A percentile compares a stretch with the other conserved stretches of the same genome.
Evolutionary conservation across 2,329 filamentous ascomycete genomes (phyloP).

Genomic region (Diaporthe citri): DNA sequence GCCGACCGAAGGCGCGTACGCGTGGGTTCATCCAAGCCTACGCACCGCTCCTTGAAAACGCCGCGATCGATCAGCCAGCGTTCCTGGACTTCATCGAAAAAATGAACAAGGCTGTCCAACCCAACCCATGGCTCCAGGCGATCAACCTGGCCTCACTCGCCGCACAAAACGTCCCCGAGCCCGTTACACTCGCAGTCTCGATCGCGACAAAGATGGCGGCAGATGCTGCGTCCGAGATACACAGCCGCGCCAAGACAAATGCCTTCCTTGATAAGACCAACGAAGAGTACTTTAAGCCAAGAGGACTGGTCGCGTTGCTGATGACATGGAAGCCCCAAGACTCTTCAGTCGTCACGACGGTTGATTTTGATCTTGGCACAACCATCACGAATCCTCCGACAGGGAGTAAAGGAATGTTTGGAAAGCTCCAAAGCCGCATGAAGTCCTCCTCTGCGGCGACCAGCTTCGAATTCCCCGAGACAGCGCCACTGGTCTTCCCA

Average conservation of each 20-base stretch:
- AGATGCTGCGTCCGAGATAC: constrained; percentile 55
- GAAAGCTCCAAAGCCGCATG: constrained; percentile 49
- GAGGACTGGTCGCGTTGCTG: constrained; percentile 63
- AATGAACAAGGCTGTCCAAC: constrained; percentile 56
- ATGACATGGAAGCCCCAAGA: constrained; percentile 64
- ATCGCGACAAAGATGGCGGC: constrained; percentile 58
- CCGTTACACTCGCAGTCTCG: constrained; percentile 57
- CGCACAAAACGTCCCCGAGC: constrained; percentile 53
- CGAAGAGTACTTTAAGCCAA: constrained; percentile 67
- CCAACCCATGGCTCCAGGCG: constrained; percentile 52
- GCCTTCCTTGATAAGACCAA: constrained; percentile 69
- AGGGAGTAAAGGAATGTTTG: constrained; percentile 34
- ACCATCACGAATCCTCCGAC: constrained; percentile 50
- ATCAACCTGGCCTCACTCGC: constrained; percentile 57
- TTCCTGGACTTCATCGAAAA: constrained; percentile 63
- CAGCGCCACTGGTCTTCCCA: constrained; percentile 64
- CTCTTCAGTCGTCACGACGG: constrained; percentile 44
- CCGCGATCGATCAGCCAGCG: constrained; percentile 60
- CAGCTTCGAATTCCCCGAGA: constrained; percentile 57
- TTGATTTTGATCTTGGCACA: constrained; percentile 50
- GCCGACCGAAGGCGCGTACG: constrained; percentile 60
- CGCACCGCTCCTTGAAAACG: constrained; percentile 59
- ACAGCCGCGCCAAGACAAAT: constrained; percentile 59
- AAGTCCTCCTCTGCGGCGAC: constrained; percentile 53
- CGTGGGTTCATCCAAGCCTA: constrained; percentile 68